Evolutionary conservation across 1,284 basidiomycete genomes (phyloP).

Genomic region (Ganoderma sinense): DNA sequence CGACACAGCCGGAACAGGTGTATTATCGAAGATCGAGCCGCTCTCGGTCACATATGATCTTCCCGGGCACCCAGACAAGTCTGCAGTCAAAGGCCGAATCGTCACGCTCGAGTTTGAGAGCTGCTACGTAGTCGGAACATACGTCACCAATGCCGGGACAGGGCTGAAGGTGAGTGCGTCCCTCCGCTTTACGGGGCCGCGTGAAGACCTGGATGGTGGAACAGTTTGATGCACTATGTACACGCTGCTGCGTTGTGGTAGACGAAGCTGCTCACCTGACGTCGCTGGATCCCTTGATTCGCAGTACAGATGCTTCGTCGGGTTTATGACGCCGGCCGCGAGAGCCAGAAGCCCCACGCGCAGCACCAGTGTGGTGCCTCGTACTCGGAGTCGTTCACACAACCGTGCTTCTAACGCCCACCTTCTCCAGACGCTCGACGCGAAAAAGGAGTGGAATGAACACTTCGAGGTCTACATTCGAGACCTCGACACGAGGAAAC

Average conservation of each 20-base stretch:
- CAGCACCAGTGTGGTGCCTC: background rate
- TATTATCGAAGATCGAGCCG: conserved; percentile 83
- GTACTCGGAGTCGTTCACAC: background rate
- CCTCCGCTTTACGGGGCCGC: too few species aligned
- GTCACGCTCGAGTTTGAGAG: conserved; percentile 83
- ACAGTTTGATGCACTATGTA: background rate
- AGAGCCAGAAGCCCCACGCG: background rate
- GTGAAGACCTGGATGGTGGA: background rate
- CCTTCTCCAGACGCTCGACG: conserved; percentile 66
- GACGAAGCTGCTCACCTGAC: background rate
- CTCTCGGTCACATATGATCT: conserved; percentile 71
- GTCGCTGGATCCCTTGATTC: background rate
- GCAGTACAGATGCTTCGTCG: background rate
- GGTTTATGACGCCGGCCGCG: background rate
- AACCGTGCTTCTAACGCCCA: background rate
- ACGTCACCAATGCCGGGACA: conserved; percentile 88
- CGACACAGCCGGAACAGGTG: conserved; percentile 76
- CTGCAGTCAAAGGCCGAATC: conserved; percentile 75
- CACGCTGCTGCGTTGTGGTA: background rate
- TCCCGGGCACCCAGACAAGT: conserved; percentile 74
- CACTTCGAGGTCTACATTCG: conserved; percentile 80
- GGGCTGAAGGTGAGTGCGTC: conserved; percentile 68
- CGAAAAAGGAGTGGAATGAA: conserved; percentile 79
- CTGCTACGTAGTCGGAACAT: conserved; percentile 81
- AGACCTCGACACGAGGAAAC: conserved; percentile 77